Percentiles rank a stretch among this genome's conserved stretches.
These are phyloP conservation scores for Mycotypha africana DNA, from an alignment of 371 early-diverging fungal species.

Conservation along the genomic window DNA sequence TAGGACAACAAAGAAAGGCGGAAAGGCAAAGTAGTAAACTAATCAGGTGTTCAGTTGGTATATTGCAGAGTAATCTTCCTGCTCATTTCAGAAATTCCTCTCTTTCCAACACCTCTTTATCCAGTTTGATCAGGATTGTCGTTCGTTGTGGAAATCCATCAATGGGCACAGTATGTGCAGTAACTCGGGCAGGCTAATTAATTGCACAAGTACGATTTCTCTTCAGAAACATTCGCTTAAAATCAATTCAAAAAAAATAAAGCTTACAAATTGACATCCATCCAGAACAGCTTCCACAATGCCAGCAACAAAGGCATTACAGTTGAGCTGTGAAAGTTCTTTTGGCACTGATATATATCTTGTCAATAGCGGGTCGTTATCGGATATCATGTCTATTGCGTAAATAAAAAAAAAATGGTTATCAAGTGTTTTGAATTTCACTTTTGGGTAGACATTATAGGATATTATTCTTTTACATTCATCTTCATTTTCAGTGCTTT, in stretches of 20 bases:
- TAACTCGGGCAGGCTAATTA: conserved; percentile 87
- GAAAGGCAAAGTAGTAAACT: conserved; percentile 36
- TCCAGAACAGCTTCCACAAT: conserved; percentile 92
- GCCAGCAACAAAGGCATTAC: conserved; percentile 92
- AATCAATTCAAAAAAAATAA: too few species aligned
- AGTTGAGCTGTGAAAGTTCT: conserved; percentile 86
- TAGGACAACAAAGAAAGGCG: conserved; percentile 60
- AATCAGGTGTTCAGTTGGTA: too few species aligned
- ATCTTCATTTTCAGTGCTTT: conserved; percentile 90
- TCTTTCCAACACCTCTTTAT: conserved; percentile 71
- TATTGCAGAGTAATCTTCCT: too few species aligned
- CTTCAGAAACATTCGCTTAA: too few species aligned
- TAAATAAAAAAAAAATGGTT: neutral
- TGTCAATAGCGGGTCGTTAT: conserved; percentile 87
- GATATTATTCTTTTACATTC: conserved; percentile 64
- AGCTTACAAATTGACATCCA: conserved; percentile 86
- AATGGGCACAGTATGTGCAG: conserved; percentile 87
- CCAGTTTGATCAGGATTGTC: conserved; percentile 93
- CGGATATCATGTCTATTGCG: conserved; percentile 88
- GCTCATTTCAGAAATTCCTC: conserved; percentile 70
- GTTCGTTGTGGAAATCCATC: conserved; percentile 91
- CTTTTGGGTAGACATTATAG: neutral
- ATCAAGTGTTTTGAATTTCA: too few species aligned
- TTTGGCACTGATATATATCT: conserved; percentile 91
- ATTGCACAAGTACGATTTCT: too few species aligned